These are phyloP conservation scores for Zygosaccharomyces lentus DNA, from an alignment of 805 yeast species.

Conservation along the genomic window DNA sequence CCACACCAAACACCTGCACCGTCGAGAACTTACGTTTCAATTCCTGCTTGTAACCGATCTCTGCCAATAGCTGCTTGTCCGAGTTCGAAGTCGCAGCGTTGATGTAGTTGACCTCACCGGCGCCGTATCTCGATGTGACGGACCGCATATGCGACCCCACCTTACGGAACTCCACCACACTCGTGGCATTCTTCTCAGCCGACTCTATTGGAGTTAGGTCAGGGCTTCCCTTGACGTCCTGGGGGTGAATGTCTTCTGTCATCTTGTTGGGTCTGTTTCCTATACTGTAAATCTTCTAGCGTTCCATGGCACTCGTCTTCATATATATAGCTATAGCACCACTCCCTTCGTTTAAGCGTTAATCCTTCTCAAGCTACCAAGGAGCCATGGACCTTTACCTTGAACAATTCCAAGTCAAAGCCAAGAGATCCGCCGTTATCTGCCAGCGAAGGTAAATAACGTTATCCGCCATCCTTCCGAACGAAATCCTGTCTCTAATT, in stretches of 20 bases:
- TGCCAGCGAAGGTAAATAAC: neutral
- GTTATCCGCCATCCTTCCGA: neutral
- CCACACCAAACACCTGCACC: slow-evolving; percentile 63
- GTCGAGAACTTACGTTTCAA: slow-evolving; percentile 57
- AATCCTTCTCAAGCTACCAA: neutral
- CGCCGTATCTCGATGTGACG: slow-evolving; percentile 21
- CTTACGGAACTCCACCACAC: slow-evolving; percentile 7
- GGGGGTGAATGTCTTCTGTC: neutral
- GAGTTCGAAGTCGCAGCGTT: slow-evolving; percentile 19
- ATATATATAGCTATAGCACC: neutral
- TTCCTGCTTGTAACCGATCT: slow-evolving; percentile 68
- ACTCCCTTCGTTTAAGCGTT: neutral
- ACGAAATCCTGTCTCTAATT: too few species aligned
- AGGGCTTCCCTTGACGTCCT: neutral
- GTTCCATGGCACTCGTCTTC: neutral
- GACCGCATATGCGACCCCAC: slow-evolving; percentile 15
- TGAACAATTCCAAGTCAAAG: neutral
- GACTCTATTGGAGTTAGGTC: neutral
- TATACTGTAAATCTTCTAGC: too few species aligned
- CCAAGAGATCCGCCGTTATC: slow-evolving; percentile 2
- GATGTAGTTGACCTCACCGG: slow-evolving; percentile 27
- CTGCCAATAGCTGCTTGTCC: slow-evolving; percentile 28
- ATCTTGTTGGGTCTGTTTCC: neutral
- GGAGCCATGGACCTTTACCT: neutral
- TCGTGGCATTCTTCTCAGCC: neutral